Conservation (phyloP, 352 stramenopile species). For the Phytophthora fragariae region DNA sequence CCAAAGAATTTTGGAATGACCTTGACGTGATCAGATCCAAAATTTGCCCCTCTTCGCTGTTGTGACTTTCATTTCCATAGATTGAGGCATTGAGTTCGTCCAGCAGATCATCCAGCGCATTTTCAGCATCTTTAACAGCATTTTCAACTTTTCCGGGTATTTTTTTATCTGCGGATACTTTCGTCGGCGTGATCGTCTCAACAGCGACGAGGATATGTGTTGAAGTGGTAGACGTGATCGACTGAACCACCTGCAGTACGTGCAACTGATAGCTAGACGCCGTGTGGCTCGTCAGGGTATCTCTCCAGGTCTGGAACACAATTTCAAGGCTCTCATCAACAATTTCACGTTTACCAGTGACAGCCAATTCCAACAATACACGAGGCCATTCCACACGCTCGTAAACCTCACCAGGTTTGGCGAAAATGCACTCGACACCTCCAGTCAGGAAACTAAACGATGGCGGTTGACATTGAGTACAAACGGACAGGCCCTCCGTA, state of each 20-base stretch:
- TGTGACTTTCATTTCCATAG: not conserved
- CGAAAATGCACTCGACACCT: conserved; percentile 33
- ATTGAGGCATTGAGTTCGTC: conserved; percentile 22
- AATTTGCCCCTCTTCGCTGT: conserved; percentile 15
- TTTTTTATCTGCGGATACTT: not conserved
- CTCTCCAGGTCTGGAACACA: conserved; percentile 33
- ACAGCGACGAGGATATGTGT: conserved; percentile 38
- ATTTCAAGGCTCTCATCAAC: conserved; percentile 5
- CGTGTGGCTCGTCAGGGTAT: conserved; percentile 31
- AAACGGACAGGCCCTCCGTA: conserved; percentile 35
- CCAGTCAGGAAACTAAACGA: conserved; percentile 49
- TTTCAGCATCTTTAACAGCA: conserved; percentile 22
- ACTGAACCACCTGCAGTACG: conserved; percentile 29
- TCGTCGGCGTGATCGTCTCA: conserved; percentile 23
- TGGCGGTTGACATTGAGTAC: conserved; percentile 35
- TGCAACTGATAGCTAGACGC: conserved; percentile 31
- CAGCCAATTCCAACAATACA: conserved; percentile 32
- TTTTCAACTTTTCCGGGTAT: conserved; percentile 2
- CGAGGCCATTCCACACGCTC: conserved; percentile 49
- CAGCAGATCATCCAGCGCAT: conserved; percentile 22
- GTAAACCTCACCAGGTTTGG: conserved; percentile 50
- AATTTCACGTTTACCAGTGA: conserved; percentile 24
- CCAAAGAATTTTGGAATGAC: conserved; percentile 32
- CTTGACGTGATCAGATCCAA: conserved; percentile 18
- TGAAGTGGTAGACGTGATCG: not conserved